Percentiles rank a stretch among this genome's conserved stretches.
Evolutionary conservation across 192 early-diverging fungal genomes (phyloP).

Genomic region (Backusella psychrophila): DNA sequence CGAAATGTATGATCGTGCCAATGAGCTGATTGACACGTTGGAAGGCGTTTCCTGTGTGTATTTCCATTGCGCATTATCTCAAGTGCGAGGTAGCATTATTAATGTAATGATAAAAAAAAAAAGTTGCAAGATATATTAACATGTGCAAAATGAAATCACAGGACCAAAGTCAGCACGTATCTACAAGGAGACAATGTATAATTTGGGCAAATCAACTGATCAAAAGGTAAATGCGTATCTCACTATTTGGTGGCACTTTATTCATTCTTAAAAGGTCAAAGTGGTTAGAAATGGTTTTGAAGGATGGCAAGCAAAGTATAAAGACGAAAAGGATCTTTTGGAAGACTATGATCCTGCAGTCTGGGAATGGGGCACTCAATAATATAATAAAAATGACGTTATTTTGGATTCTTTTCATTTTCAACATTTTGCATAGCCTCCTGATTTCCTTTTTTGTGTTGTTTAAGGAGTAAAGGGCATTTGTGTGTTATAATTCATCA

Average conservation of each 20-base stretch:
- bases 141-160: background rate
- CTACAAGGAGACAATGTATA: constrained; percentile 49
- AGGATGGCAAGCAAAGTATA: constrained; percentile 59
- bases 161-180: constrained; percentile 58
- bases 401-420: background rate
- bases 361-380: constrained; percentile 35
- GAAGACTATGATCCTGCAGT: constrained; percentile 54
- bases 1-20: constrained; percentile 49
- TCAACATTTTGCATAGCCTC: background rate
- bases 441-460: background rate
- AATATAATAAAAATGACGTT: background rate
- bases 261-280: constrained; percentile 41
- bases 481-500: no score
- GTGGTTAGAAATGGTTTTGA: constrained; percentile 67
- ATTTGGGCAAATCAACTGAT: constrained; percentile 18
- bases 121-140: background rate
- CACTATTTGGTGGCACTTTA: background rate
- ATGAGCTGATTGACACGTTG: constrained; percentile 49
- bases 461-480: background rate
- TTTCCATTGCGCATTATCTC: constrained; percentile 89
- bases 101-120: no score
- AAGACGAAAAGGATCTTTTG: constrained; percentile 53
- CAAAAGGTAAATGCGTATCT: constrained; percentile 16
- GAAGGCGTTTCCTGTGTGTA: constrained; percentile 59
- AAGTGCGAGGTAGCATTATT: constrained; percentile 55